These are phyloP conservation scores for Strobilomyces confusus DNA, from an alignment of 768 basidiomycete species.

Conservation along the genomic window DNA sequence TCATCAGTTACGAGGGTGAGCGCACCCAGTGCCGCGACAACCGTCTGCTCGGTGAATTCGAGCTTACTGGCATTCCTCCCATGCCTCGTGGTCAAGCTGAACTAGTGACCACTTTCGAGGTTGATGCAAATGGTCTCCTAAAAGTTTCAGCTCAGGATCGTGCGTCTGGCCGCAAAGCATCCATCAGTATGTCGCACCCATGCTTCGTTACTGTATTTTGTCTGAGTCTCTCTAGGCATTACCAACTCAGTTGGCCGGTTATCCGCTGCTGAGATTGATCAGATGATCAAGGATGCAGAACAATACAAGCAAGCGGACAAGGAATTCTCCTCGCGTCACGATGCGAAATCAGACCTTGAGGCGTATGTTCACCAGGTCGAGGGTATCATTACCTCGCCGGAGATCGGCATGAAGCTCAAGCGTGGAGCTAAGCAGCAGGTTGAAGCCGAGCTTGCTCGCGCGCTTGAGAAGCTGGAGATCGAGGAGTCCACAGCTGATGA, in stretches of 20 bases:
- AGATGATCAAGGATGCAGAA: slow-evolving; percentile 99
- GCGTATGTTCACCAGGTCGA: slow-evolving; percentile 97
- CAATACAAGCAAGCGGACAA: slow-evolving; percentile 96
- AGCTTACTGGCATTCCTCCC: slow-evolving; percentile 97
- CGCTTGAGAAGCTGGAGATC: slow-evolving; percentile 97
- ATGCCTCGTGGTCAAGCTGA: slow-evolving; percentile 99
- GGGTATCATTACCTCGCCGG: slow-evolving; percentile 91
- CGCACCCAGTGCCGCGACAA: slow-evolving; percentile 99
- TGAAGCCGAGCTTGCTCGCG: slow-evolving; percentile 96
- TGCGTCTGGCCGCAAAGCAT: slow-evolving; percentile 98
- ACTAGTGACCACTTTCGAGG: slow-evolving; percentile 98
- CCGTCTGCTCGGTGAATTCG: slow-evolving; percentile 98
- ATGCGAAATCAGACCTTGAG: slow-evolving; percentile 98
- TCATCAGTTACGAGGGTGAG: slow-evolving; percentile 89
- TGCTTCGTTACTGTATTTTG: not conserved
- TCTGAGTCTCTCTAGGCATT: slow-evolving; percentile 56
- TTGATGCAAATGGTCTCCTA: slow-evolving; percentile 98
- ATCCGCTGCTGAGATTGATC: slow-evolving; percentile 95
- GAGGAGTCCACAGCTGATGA: slow-evolving; percentile 93
- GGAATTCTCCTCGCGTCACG: slow-evolving; percentile 97
- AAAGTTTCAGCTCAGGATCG: slow-evolving; percentile 99
- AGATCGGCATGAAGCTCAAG: slow-evolving; percentile 98
- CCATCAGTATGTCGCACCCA: slow-evolving; percentile 66
- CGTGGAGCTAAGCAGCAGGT: slow-evolving; percentile 92
- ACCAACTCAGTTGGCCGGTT: slow-evolving; percentile 99